Conservation (phyloP, 305 asterid species). For the Fraxinus albicans region DNA sequence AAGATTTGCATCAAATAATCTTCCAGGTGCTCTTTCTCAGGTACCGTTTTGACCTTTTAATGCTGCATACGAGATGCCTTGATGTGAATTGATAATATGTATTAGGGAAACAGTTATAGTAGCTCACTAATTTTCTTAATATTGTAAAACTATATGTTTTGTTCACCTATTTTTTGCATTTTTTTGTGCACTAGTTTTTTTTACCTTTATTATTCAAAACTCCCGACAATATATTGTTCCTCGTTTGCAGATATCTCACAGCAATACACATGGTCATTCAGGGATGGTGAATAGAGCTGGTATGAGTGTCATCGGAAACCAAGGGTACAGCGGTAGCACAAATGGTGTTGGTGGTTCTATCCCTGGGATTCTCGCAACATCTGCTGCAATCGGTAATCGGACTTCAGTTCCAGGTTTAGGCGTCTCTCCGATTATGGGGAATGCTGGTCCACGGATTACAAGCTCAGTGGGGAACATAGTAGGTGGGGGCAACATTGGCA, state of each 20-base stretch:
- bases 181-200: neutral
- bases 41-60: slow-evolving; percentile 37
- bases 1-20: slow-evolving; percentile 85
- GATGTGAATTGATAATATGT: slow-evolving; percentile 8
- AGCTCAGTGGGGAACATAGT: slow-evolving; percentile 83
- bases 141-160: neutral
- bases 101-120: slow-evolving; percentile 8
- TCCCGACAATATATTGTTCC: slow-evolving; percentile 15
- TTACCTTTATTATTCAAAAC: neutral
- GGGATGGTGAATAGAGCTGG: slow-evolving; percentile 86
- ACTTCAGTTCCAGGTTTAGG: slow-evolving; percentile 78
- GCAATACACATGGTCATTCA: slow-evolving; percentile 80
- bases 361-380: slow-evolving; percentile 89
- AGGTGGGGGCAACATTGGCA: slow-evolving; percentile 83
- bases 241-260: slow-evolving; percentile 79
- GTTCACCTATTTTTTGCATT: slow-evolving; percentile 14
- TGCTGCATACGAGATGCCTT: slow-evolving; percentile 20
- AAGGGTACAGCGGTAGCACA: slow-evolving; percentile 67
- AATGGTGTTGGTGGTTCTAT: slow-evolving; percentile 91
- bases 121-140: neutral
- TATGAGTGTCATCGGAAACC: slow-evolving; percentile 80
- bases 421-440: slow-evolving; percentile 78
- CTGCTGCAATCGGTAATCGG: slow-evolving; percentile 87
- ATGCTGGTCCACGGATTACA: slow-evolving; percentile 74
- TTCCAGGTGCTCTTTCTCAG: slow-evolving; percentile 89